A percentile compares a stretch with the other conserved stretches of the same genome.
Conservation (phyloP, 306 rosid species). For the Adenanthera pavonina region DNA sequence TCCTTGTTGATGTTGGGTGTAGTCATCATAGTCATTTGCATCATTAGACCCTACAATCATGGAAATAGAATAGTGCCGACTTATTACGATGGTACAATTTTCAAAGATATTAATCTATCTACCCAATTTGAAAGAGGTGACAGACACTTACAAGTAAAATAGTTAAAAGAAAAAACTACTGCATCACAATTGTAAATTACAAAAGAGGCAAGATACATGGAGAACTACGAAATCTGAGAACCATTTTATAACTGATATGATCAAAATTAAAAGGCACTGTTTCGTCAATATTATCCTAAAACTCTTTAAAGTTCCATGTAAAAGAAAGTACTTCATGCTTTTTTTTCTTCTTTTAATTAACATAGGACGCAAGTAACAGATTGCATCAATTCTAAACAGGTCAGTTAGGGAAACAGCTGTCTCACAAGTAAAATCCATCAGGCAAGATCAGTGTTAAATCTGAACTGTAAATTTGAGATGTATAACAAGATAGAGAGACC, state of each 20-base stretch:
- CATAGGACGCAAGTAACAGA: neutral
- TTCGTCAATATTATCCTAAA: neutral
- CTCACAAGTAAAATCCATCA: neutral
- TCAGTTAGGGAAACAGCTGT: neutral
- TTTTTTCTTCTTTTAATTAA: neutral
- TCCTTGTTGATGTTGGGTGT: conserved; percentile 88
- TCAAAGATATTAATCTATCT: neutral
- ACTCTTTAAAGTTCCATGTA: neutral
- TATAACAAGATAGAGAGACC: neutral
- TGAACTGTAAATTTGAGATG: neutral
- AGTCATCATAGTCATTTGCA: conserved; percentile 99
- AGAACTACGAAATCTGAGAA: neutral
- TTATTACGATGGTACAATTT: conserved; percentile 6
- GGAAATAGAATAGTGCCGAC: conserved; percentile 1
- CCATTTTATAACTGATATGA: neutral
- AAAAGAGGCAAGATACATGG: neutral
- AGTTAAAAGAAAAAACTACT: neutral
- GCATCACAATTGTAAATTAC: neutral
- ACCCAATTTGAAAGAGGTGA: neutral
- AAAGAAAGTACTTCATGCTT: neutral
- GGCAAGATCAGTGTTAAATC: neutral
- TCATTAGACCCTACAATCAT: conserved; percentile 70
- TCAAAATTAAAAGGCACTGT: neutral
- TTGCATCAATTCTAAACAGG: neutral
- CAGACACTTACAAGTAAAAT: neutral